These are phyloP conservation scores for Fraxinus greggii DNA, from an alignment of 305 asterid genomes.

Conservation along the genomic window DNA sequence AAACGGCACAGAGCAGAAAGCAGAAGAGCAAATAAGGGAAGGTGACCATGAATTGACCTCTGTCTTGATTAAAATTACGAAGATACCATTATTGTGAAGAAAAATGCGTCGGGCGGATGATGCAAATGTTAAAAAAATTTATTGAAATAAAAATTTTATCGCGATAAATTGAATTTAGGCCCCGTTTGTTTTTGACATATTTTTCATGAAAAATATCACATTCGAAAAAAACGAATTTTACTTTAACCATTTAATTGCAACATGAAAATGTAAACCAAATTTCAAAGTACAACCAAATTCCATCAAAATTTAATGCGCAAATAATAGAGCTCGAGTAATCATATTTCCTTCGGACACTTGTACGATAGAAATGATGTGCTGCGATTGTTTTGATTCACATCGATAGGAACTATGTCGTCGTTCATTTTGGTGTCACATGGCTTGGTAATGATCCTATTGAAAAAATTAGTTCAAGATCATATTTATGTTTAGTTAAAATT, in stretches of 20 bases:
- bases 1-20: not conserved
- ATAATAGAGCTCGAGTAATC: too few species aligned
- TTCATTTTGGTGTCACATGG: not conserved
- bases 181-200: too few species aligned
- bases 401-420: not conserved
- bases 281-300: too few species aligned
- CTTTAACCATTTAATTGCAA: too few species aligned
- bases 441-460: not conserved
- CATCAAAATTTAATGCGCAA: too few species aligned
- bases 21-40: not conserved
- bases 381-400: not conserved
- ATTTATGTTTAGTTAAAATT: not conserved
- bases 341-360: too few species aligned
- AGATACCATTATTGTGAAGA: conserved; percentile 18
- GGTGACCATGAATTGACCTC: conserved; percentile 17
- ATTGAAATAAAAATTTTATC: not conserved
- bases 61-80: conserved; percentile 6
- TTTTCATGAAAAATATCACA: too few species aligned
- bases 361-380: too few species aligned
- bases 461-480: too few species aligned
- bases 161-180: not conserved
- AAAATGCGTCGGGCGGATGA: not conserved
- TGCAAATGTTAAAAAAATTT: too few species aligned
- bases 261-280: too few species aligned
- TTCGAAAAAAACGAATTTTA: too few species aligned